These are phyloP conservation scores for Boletus rubroflammeus DNA, from an alignment of 768 basidiomycete genomes.

Conservation along the genomic window DNA sequence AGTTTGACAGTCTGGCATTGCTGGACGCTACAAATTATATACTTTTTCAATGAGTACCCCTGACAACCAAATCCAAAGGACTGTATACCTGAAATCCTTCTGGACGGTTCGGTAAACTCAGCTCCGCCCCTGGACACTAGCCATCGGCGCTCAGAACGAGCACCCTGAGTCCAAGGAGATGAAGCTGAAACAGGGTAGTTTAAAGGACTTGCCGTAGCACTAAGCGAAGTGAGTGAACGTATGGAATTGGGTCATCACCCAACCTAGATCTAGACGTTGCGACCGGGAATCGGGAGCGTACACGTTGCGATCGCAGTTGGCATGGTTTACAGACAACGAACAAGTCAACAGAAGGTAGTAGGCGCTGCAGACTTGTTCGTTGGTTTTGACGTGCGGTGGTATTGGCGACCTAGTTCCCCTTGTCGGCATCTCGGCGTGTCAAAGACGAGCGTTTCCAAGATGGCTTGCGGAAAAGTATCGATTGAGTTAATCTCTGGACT, in stretches of 20 bases:
- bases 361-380: background rate
- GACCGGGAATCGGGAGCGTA: background rate
- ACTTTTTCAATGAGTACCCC: background rate
- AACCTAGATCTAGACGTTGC: background rate
- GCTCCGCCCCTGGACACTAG: no score
- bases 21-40: conserved; percentile 2
- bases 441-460: background rate
- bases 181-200: background rate
- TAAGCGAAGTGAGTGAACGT: background rate
- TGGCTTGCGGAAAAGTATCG: background rate
- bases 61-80: background rate
- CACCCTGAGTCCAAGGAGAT: background rate
- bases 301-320: background rate
- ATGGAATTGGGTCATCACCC: background rate
- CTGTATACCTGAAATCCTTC: background rate
- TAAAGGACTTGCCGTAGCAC: background rate
- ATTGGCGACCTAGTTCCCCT: background rate
- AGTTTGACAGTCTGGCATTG: background rate
- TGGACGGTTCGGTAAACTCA: background rate
- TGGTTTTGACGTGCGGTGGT: background rate
- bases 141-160: no score
- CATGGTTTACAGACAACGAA: background rate
- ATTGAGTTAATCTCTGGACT: background rate
- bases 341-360: background rate
- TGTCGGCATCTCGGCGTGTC: background rate